Conservation (phyloP, 305 asterid species). For the Coffea humblotiana region DNA sequence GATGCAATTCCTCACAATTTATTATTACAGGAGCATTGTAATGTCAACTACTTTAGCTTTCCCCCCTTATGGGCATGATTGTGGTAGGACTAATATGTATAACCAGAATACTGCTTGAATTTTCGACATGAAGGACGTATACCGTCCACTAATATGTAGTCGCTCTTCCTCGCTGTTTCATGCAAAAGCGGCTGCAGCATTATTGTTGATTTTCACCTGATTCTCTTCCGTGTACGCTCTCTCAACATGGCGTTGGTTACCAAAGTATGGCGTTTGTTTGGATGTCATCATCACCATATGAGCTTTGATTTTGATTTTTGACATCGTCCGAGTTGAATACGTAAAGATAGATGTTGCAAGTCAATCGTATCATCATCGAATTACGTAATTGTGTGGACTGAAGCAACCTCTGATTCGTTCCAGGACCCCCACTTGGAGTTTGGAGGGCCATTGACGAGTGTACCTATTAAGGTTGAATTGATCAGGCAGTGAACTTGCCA, state of each 20-base stretch:
- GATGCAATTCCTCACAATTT: slow-evolving; percentile 1
- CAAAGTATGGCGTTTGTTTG: neutral
- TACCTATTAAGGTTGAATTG: slow-evolving; percentile 1
- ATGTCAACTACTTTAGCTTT: neutral
- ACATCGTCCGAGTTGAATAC: neutral
- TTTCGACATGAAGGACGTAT: too few species aligned
- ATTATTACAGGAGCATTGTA: neutral
- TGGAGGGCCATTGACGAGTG: neutral
- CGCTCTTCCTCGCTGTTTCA: neutral
- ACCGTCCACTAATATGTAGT: neutral
- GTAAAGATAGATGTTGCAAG: neutral
- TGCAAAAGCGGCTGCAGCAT: neutral
- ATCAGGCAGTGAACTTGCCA: neutral
- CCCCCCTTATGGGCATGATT: neutral
- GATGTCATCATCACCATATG: neutral
- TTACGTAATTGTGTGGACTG: neutral
- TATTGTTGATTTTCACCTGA: neutral
- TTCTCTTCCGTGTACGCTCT: neutral
- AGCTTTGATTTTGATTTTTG: neutral
- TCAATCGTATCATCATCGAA: slow-evolving; percentile 17
- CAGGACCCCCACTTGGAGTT: slow-evolving; percentile 26
- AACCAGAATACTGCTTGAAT: neutral
- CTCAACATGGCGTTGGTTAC: neutral
- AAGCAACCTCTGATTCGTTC: neutral
- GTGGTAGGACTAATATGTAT: neutral